Evolutionary conservation across 768 basidiomycete species (phyloP).

Genomic region (Podaxis pistillaris): DNA sequence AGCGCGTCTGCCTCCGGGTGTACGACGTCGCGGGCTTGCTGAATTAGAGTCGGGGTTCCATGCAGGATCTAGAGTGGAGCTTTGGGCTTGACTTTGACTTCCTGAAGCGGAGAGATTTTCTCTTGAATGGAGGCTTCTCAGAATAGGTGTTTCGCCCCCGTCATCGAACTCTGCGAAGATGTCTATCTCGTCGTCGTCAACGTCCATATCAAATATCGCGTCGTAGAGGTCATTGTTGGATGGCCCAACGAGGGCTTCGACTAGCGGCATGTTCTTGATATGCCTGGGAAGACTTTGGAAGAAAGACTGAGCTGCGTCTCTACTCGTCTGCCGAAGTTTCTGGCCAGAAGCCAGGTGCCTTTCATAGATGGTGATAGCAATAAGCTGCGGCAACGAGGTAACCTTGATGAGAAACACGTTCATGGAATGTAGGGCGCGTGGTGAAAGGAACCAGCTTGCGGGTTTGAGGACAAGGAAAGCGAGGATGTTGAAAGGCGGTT

Average conservation of each 20-base stretch:
- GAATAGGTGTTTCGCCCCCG: slow-evolving; percentile 39
- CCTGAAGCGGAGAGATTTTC: slow-evolving; percentile 27
- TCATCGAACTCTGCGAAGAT: slow-evolving; percentile 49
- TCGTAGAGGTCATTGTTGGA: slow-evolving; percentile 67
- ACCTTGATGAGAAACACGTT: slow-evolving; percentile 86
- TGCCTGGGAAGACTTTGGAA: slow-evolving; percentile 68
- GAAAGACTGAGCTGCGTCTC: slow-evolving; percentile 50
- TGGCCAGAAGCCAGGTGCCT: slow-evolving; percentile 57
- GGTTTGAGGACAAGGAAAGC: slow-evolving; percentile 83
- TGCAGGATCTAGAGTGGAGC: background rate
- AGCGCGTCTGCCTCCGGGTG: slow-evolving; percentile 1
- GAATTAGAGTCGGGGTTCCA: background rate
- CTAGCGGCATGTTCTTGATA: slow-evolving; percentile 69
- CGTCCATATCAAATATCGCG: slow-evolving; percentile 75
- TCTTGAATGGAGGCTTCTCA: slow-evolving; percentile 38
- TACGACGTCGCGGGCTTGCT: slow-evolving; percentile 15
- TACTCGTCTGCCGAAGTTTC: slow-evolving; percentile 49
- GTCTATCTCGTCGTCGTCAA: slow-evolving; percentile 39
- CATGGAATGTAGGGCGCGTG: slow-evolving; percentile 73
- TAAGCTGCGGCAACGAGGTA: slow-evolving; percentile 79
- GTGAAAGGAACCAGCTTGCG: slow-evolving; percentile 69
- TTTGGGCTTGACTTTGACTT: background rate
- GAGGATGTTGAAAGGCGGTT: slow-evolving; percentile 84
- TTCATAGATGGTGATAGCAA: slow-evolving; percentile 79
- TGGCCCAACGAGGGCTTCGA: slow-evolving; percentile 77